phyloP scores from a whole-genome alignment of 352 stramenopile species.

The Globisporangium viniferum region DNA sequence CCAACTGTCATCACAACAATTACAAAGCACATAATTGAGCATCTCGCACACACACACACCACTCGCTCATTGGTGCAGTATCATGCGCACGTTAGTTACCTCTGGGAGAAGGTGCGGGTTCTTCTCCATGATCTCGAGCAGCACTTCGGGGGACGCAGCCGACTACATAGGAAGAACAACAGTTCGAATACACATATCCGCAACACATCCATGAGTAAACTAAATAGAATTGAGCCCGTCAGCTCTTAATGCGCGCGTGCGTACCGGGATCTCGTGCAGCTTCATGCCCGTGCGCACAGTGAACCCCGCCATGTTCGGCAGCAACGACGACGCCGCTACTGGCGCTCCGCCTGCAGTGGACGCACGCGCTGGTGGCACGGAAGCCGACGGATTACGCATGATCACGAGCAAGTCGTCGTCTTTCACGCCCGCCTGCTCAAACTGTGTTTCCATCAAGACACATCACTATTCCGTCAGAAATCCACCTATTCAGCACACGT shows the following conservation, averaged over 20 bases:
- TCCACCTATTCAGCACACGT: background rate
- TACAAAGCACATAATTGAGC: background rate
- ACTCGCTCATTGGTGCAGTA: background rate
- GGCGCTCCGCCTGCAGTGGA: background rate
- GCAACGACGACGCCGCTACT: conserved; percentile 13
- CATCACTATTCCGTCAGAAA: background rate
- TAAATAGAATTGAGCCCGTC: background rate
- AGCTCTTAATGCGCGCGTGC: background rate
- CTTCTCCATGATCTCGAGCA: conserved; percentile 83
- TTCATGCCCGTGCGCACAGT: conserved; percentile 65
- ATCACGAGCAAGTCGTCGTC: conserved; percentile 74
- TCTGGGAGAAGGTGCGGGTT: conserved; percentile 68
- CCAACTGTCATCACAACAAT: conserved; percentile 31
- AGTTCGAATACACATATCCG: background rate
- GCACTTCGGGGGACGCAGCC: conserved; percentile 64
- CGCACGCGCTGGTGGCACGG: conserved; percentile 1
- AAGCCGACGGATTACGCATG: conserved; percentile 33
- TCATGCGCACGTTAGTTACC: conserved; percentile 30
- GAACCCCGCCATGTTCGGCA: conserved; percentile 20
- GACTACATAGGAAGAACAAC: conserved; percentile 16
- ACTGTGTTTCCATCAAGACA: conserved; percentile 35
- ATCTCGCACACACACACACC: background rate
- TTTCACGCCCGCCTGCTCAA: conserved; percentile 66
- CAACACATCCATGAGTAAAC: background rate
- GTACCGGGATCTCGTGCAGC: conserved; percentile 75